Evolutionary conservation across 2,329 filamentous ascomycete genomes (phyloP).

Genomic region (Colletotrichum nymphaeae): DNA sequence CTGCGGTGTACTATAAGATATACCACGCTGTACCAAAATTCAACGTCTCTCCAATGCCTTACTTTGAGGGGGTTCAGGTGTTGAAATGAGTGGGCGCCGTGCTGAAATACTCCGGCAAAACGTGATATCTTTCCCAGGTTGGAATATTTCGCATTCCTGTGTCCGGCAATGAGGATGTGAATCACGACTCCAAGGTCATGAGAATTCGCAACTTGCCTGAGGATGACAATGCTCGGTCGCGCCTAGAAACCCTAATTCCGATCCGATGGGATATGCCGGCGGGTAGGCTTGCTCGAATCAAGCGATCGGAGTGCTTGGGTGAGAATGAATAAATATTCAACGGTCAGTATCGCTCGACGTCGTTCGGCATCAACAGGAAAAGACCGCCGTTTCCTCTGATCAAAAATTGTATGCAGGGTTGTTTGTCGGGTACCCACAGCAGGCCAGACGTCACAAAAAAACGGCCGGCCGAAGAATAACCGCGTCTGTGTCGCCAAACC

Average conservation of each 20-base stretch:
- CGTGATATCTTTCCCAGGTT: background rate
- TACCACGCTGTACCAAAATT: background rate
- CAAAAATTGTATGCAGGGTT: slow-evolving; percentile 32
- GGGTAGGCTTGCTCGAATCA: background rate
- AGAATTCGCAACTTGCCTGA: background rate
- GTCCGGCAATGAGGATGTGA: background rate
- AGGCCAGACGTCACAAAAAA: slow-evolving; percentile 24
- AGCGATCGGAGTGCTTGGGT: background rate
- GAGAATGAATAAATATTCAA: background rate
- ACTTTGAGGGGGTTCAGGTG: background rate
- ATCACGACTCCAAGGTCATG: background rate
- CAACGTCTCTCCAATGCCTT: background rate
- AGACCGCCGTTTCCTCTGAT: background rate
- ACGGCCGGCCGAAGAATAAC: slow-evolving; percentile 19
- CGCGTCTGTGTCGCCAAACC: background rate
- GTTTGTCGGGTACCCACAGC: slow-evolving; percentile 1
- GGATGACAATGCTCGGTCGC: background rate
- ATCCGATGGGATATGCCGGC: background rate
- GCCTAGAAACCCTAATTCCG: background rate
- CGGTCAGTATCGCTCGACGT: slow-evolving; percentile 6
- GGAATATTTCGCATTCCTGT: background rate
- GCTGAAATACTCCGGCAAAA: background rate
- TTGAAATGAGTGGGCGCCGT: background rate
- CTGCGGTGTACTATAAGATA: background rate
- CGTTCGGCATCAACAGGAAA: slow-evolving; percentile 8